Base-by-base conservation (phyloP, 495 filamentous ascomycete species). In the Hypoxylon fragiforme region DNA sequence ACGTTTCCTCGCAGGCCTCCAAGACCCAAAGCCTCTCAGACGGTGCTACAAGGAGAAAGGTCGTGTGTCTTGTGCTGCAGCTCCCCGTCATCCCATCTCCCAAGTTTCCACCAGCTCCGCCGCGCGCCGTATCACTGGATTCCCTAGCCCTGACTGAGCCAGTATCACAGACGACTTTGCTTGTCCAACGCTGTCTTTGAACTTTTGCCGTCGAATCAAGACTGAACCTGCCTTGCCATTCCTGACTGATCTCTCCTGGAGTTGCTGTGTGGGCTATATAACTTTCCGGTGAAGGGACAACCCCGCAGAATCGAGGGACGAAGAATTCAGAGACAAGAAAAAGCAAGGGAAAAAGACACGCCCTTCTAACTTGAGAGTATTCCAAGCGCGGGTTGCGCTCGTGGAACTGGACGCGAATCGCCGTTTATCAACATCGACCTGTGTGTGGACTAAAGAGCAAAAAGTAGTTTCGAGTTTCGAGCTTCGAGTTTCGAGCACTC, bases 121-220 rank as follows among this genome's bases (percentile, higher is more conserved):
- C 63, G 68, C 67, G 70, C 72, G 69, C 64, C 68, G 72, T 76
- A 63, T 65, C 62, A 73, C 71, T 70, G 60, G 67, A 62, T 56
- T 63, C 62, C 54, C 70, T 54, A 71, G 60, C 59, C 66, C 70
- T 66, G 67, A 65, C 66, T 70, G 59, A 72, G 56, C 63, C 57
- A 60, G 73, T 69, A 67, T 65, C 66, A 69, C 72, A 64, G 63
- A 67, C 67, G 71, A 72, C 65, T 70, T 73, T 75, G 58, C 72
- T 73, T 73, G 75, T 76, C 70, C 58, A 56, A 75, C 73, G 41
- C 49, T 61, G 59, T 60, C 59, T 58, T 57, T 68, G 41, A 65
- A 56, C 47, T 61, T 49, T 54, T 46, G 59, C 58, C 54, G 54
- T 58, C 56, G 32, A 56, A 30, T 51, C 42, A 52, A 4, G 4